Evolutionary conservation across 1,284 basidiomycete species (phyloP), one percentile per base, ranked within the genome.

Genomic region (Cutaneotrichosporon dermatis): DNA sequence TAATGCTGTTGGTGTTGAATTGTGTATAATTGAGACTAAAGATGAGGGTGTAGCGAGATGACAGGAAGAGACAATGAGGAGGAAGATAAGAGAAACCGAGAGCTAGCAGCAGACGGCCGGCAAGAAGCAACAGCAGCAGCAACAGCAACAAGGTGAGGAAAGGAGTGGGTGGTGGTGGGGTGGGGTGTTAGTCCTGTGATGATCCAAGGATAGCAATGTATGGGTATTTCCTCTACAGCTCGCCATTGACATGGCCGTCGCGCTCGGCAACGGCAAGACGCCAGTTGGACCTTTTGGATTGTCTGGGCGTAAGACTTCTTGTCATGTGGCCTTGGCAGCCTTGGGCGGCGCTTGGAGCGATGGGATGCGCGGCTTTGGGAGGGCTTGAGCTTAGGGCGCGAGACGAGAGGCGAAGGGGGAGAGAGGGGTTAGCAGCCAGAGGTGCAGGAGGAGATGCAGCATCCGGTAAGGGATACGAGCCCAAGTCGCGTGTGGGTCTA

Each of bases 221-320:
- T 16, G 7, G 44, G 44, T 25, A 25, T 25, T 3, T 2, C 25
- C 25, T 25, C 3, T 15, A 15, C 15, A 16, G 6, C 33, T 48
- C 34, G 45, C 12, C 45, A 48, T 48, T 7, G 16, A 15, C 15
- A 2, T 35, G 35, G 35, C 13, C 2, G 50, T 51, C 50, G 50
- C 50, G 50, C 50, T 51, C 50, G 37, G 39, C 50, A 51, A 51
- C 50, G 50, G 50, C 50, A 46, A n/a, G 25, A 15, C 8, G 8
- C 15, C 9, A 15, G 50, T n/a, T 40, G 45, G 25, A 44, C 43
- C n/a, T 15, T 6, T 6, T 15, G 6, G 8, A 43, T 12, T 4
- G 13, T 12, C 41, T 43, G 41, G 41, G 41, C 41, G n/a, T n/a
- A n/a, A 6, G 41, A 12, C 10, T n/a, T 33, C 44, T 16, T 45